Conservation (phyloP, 257 asterid genomes). For the Sherardia arvensis region DNA sequence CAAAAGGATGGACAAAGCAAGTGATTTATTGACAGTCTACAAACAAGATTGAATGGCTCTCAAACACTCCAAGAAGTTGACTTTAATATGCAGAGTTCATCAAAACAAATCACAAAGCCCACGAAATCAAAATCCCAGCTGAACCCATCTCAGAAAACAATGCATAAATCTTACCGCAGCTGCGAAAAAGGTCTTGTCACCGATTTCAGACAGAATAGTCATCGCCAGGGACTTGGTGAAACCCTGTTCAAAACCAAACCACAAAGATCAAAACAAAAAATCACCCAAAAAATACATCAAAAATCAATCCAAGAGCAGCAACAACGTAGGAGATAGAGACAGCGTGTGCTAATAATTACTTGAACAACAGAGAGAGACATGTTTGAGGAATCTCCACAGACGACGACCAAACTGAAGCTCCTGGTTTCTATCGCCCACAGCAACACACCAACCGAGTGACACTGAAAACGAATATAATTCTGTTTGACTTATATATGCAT, state of each 20-base stretch:
- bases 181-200: constrained; percentile 91
- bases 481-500: not conserved
- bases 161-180: constrained; percentile 57
- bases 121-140: not conserved
- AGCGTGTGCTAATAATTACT: constrained; percentile 20
- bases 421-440: not conserved
- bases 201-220: constrained; percentile 89
- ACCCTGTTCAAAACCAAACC: constrained; percentile 34
- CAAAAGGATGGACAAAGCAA: not conserved
- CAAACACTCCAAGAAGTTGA: not conserved
- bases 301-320: not conserved
- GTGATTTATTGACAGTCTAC: not conserved
- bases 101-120: not conserved
- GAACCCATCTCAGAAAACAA: constrained; percentile 2
- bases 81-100: not conserved
- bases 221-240: constrained; percentile 89
- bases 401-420: not conserved
- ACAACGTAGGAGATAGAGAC: not conserved
- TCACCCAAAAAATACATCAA: not conserved
- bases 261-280: constrained; percentile 11
- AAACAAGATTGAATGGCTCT: not conserved
- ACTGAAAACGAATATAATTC: not conserved
- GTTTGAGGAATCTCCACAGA: not conserved
- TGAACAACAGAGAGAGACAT: constrained; percentile 35
- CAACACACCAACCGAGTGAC: not conserved